Conservation (phyloP, 495 filamentous ascomycete species). For the Lichenothelia convexa region DNA sequence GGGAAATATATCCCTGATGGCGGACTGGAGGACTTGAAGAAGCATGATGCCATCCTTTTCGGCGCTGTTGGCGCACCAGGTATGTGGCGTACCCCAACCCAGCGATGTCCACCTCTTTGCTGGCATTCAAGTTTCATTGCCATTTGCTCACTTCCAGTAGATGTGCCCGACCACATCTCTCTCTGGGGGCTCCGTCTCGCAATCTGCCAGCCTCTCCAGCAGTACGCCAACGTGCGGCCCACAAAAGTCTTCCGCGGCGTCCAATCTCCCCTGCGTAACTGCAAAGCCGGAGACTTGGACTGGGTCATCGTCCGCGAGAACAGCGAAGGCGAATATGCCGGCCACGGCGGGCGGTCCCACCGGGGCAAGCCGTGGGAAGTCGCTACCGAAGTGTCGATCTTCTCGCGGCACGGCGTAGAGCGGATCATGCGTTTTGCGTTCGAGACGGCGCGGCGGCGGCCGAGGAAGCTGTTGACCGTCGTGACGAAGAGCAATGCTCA, state of each 20-base stretch:
- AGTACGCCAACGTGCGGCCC: conserved; percentile 39
- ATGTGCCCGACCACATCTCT: conserved; percentile 38
- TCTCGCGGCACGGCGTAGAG: conserved; percentile 34
- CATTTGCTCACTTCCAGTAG: conserved; percentile 10
- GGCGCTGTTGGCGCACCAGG: conserved; percentile 37
- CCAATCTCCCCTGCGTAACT: conserved; percentile 30
- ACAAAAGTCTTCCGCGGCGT: conserved; percentile 31
- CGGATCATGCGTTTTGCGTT: conserved; percentile 39
- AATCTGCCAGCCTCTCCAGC: conserved; percentile 35
- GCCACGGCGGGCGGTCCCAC: conserved; percentile 36
- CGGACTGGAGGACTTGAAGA: conserved; percentile 31
- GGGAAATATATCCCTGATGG: conserved; percentile 37
- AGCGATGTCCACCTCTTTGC: neutral
- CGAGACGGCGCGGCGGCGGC: conserved; percentile 29
- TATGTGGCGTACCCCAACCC: too few relatives aligned
- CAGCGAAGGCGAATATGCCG: conserved; percentile 38
- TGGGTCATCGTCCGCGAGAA: conserved; percentile 43
- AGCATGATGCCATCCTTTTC: conserved; percentile 36
- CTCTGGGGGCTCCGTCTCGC: conserved; percentile 36
- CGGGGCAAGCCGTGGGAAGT: conserved; percentile 30
- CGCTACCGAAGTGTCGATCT: conserved; percentile 36
- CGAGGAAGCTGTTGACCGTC: conserved; percentile 33
- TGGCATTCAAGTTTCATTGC: neutral
- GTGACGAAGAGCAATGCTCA: conserved; percentile 43
- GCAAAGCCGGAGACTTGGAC: conserved; percentile 25